These are phyloP conservation scores for Dovyalis caffra DNA, from an alignment of 345 rosid species.

Conservation along the genomic window DNA sequence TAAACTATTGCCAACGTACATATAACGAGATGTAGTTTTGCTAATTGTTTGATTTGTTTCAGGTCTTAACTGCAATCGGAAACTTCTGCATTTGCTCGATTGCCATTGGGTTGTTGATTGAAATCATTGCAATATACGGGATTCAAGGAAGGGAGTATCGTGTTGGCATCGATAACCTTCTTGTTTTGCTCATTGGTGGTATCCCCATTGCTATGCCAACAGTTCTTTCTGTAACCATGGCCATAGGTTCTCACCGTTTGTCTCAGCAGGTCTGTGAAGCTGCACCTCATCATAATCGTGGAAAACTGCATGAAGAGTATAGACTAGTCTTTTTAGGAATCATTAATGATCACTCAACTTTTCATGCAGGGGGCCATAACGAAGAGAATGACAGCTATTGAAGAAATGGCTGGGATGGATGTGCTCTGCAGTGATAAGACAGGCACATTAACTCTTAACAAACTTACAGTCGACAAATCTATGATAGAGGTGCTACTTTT, in stretches of 20 bases:
- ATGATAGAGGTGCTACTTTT: slow-evolving; percentile 62
- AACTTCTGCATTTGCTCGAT: slow-evolving; percentile 97
- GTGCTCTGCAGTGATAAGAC: too few relatives aligned
- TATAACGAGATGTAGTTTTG: slow-evolving; percentile 1
- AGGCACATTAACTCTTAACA: too few relatives aligned
- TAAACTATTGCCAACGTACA: background rate
- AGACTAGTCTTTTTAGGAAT: too few relatives aligned
- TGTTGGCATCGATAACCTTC: slow-evolving; percentile 72
- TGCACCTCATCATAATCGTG: background rate
- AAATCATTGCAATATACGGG: slow-evolving; percentile 57
- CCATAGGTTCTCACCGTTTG: slow-evolving; percentile 81
- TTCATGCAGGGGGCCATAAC: slow-evolving; percentile 62
- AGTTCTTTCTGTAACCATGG: slow-evolving; percentile 96
- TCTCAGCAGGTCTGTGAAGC: slow-evolving; percentile 60
- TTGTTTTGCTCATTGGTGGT: slow-evolving; percentile 89
- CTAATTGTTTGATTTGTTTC: slow-evolving; percentile 26
- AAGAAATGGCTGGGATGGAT: too few relatives aligned
- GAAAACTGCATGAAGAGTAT: background rate
- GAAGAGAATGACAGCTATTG: too few relatives aligned
- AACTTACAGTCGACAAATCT: too few relatives aligned
- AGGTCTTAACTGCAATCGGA: slow-evolving; percentile 85
- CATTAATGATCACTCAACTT: background rate
- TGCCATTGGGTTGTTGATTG: slow-evolving; percentile 74
- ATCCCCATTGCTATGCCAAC: slow-evolving; percentile 99
- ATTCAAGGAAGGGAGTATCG: slow-evolving; percentile 54